phyloP scores from a whole-genome alignment of 768 basidiomycete genomes.

The Podaxis rugospora region DNA sequence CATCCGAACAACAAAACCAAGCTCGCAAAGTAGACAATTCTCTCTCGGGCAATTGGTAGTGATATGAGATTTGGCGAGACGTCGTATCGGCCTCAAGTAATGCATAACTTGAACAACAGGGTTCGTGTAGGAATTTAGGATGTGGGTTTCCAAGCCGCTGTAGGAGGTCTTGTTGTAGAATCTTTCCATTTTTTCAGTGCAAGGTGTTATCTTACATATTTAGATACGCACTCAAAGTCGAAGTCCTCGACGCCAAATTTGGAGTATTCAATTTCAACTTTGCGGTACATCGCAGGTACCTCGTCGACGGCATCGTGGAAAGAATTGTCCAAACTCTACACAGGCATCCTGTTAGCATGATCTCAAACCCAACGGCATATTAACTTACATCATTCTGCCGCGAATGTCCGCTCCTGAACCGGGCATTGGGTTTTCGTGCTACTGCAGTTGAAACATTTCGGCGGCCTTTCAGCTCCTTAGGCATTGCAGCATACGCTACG shows the following conservation, averaged over 20 bases:
- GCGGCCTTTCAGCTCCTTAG: conserved; percentile 78
- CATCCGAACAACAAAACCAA: conserved; percentile 94
- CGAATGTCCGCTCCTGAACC: conserved; percentile 82
- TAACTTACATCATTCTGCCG: conserved; percentile 41
- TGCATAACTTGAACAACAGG: conserved; percentile 87
- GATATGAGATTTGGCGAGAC: conserved; percentile 87
- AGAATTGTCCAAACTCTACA: conserved; percentile 35
- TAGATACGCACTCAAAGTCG: conserved; percentile 79
- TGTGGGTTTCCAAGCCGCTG: conserved; percentile 95
- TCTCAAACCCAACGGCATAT: background rate
- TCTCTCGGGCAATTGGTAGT: conserved; percentile 84
- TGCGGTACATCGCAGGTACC: conserved; percentile 79
- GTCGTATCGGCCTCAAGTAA: conserved; percentile 72
- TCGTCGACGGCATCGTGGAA: conserved; percentile 51
- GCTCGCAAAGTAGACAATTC: conserved; percentile 91
- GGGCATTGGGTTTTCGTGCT: conserved; percentile 52
- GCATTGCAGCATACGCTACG: conserved; percentile 84
- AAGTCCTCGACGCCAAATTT: conserved; percentile 99
- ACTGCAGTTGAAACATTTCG: conserved; percentile 67
- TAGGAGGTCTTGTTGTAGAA: conserved; percentile 91
- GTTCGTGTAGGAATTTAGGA: conserved; percentile 96
- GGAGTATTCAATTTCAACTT: conserved; percentile 96
- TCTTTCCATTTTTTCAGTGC: conserved; percentile 31
- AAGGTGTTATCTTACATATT: background rate
- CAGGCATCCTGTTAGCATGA: background rate